These are phyloP conservation scores for Neonectria coccinea DNA, from an alignment of 2,329 filamentous ascomycete genomes.

Conservation along the genomic window DNA sequence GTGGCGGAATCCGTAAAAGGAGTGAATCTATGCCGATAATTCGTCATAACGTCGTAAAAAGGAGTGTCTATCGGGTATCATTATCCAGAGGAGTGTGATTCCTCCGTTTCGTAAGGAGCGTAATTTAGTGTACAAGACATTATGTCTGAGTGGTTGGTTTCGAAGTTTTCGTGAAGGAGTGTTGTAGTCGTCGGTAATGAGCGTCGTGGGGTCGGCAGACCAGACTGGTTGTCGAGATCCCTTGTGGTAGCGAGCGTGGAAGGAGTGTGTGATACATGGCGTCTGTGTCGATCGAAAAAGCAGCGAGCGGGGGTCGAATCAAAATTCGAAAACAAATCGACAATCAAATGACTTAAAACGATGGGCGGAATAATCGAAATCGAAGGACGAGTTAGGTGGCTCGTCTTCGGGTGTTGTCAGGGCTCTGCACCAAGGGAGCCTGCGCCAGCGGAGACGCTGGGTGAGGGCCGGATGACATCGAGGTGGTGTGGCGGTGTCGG, in stretches of 20 bases:
- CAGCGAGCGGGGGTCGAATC: conserved; percentile 32
- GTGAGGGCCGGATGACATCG: conserved; percentile 52
- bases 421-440: conserved; percentile 46
- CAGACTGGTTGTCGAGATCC: conserved; percentile 18
- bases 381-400: conserved; percentile 46
- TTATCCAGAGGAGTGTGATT: conserved; percentile 48
- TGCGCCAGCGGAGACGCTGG: conserved; percentile 52
- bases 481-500: conserved; percentile 55
- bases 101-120: conserved; percentile 50
- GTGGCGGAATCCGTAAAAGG: conserved; percentile 56
- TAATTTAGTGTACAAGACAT: conserved; percentile 49
- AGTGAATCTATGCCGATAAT: conserved; percentile 57
- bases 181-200: conserved; percentile 47
- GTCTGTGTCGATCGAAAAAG: conserved; percentile 49
- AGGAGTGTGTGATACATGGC: conserved; percentile 54
- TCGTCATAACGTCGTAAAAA: conserved; percentile 53
- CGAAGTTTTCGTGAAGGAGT: conserved; percentile 43
- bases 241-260: conserved; percentile 50
- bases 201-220: conserved; percentile 27
- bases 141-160: conserved; percentile 32
- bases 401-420: conserved; percentile 52
- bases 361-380: conserved; percentile 27
- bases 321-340: conserved; percentile 35
- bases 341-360: conserved; percentile 33
- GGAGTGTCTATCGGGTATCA: conserved; percentile 53